Evolutionary conservation across 768 basidiomycete species (phyloP).

Genomic region (Amylocystis lapponica): DNA sequence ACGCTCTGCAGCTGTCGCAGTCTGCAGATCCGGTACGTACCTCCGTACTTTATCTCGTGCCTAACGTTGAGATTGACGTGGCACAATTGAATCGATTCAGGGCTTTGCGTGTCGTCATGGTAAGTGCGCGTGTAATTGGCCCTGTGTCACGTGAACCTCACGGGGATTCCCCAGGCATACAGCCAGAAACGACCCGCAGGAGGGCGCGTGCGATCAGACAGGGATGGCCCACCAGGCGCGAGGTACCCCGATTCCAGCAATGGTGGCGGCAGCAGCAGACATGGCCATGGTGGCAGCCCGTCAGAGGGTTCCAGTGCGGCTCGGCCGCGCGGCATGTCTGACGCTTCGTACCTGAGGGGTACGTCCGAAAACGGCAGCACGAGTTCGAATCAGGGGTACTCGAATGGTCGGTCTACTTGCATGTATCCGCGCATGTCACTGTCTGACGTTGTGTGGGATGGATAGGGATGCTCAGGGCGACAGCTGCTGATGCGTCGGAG

Average conservation of each 20-base stretch:
- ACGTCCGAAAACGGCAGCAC: constrained; percentile 16
- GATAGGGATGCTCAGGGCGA: constrained; percentile 8
- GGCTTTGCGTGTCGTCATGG: constrained; percentile 81
- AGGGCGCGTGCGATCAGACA: constrained; percentile 42
- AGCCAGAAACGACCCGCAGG: constrained; percentile 66
- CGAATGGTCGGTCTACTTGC: too few relatives aligned
- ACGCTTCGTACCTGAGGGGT: constrained; percentile 39
- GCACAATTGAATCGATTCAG: constrained; percentile 27
- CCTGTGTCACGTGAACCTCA: neutral
- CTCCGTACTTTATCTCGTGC: constrained; percentile 1
- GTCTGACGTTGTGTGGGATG: constrained; percentile 5
- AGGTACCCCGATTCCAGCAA: constrained; percentile 9
- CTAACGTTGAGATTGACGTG: constrained; percentile 4
- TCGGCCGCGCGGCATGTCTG: constrained; percentile 69
- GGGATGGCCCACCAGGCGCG: constrained; percentile 29
- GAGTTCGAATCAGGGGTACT: constrained; percentile 7
- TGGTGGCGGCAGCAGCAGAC: constrained; percentile 28
- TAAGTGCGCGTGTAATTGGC: constrained; percentile 23
- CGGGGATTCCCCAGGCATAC: constrained; percentile 48
- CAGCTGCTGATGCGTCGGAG: neutral
- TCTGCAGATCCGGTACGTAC: constrained; percentile 77
- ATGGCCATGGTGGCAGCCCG: constrained; percentile 30
- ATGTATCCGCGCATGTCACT: constrained; percentile 4
- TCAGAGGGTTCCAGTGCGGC: constrained; percentile 31
- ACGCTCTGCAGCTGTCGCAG: constrained; percentile 86